Percentiles rank a stretch among this genome's conserved stretches.
Conservation (phyloP, 768 basidiomycete genomes). For the Lactifluus piperatus region DNA sequence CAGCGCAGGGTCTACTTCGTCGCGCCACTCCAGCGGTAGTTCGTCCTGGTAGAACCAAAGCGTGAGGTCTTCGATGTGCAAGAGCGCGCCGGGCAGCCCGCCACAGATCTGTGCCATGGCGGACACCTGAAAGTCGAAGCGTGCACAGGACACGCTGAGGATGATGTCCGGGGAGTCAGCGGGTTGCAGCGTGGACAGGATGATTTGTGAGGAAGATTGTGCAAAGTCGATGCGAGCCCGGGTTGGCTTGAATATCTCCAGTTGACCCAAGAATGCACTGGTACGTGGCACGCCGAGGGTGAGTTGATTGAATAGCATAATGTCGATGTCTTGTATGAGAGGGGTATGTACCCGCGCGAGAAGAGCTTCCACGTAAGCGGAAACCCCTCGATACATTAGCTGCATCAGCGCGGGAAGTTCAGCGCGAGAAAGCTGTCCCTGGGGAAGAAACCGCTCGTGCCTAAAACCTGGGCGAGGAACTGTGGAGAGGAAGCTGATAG, state of each 20-base stretch:
- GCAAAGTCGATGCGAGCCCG: conserved; percentile 2
- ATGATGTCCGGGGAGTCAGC: not conserved
- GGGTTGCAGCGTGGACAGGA: not conserved
- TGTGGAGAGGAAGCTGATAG: conserved; percentile 8
- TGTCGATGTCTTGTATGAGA: conserved; percentile 1
- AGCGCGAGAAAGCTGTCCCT: not conserved
- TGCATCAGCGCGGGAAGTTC: conserved; percentile 7
- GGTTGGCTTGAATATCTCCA: not conserved
- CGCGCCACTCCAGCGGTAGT: not conserved
- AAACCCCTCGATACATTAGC: conserved; percentile 5
- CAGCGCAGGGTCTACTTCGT: not conserved
- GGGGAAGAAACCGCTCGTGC: not conserved
- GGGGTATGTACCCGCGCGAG: conserved; percentile 2
- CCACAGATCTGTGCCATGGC: conserved; percentile 1
- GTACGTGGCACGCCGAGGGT: not conserved
- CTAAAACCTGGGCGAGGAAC: conserved; percentile 6
- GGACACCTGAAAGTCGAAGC: conserved; percentile 10
- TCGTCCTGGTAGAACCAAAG: conserved; percentile 3
- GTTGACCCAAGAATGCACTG: not conserved
- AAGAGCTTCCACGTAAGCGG: conserved; percentile 7
- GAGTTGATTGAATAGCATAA: conserved; percentile 12
- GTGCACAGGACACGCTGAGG: not conserved
- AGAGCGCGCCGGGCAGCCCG: not conserved
- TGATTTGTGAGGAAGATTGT: not conserved
- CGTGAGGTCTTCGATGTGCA: not conserved